Percentiles rank a stretch among this genome's conserved stretches.
These are phyloP conservation scores for Chaetothyriales sp. DNA, from an alignment of 2,329 filamentous ascomycete genomes.

Conservation along the genomic window DNA sequence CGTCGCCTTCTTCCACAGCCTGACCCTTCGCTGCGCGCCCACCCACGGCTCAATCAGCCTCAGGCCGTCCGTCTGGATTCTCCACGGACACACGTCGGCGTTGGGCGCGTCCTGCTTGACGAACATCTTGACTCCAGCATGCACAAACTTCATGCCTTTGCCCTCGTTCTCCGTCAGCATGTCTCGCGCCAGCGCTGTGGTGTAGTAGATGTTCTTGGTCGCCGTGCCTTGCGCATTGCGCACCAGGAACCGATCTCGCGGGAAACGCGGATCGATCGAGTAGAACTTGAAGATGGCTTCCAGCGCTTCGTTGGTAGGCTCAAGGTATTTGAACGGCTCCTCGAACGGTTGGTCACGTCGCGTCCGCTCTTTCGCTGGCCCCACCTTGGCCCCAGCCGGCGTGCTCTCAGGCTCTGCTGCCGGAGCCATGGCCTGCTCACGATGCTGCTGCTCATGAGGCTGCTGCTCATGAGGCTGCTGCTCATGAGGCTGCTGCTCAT, in stretches of 20 bases:
- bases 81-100: slow-evolving; percentile 77
- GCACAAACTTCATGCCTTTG: slow-evolving; percentile 84
- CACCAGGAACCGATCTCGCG: slow-evolving; percentile 84
- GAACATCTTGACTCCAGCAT: slow-evolving; percentile 97
- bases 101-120: slow-evolving; percentile 92
- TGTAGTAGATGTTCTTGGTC: slow-evolving; percentile 94
- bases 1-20: slow-evolving; percentile 63
- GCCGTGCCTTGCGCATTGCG: slow-evolving; percentile 81
- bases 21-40: slow-evolving; percentile 60
- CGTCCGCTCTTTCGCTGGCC: background rate
- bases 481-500: background rate
- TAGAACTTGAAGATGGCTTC: slow-evolving; percentile 72
- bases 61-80: slow-evolving; percentile 89
- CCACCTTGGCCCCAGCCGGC: background rate
- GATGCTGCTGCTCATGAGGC: background rate
- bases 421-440: background rate
- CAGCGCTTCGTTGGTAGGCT: slow-evolving; percentile 61
- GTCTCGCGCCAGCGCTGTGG: slow-evolving; percentile 66
- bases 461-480: too few species aligned
- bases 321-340: slow-evolving; percentile 88
- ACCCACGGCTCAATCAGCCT: slow-evolving; percentile 85
- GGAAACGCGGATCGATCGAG: slow-evolving; percentile 69
- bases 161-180: slow-evolving; percentile 81
- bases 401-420: background rate
- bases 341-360: slow-evolving; percentile 45